phyloP scores from a whole-genome alignment of 345 rosid species.

The Mangifera indica region DNA sequence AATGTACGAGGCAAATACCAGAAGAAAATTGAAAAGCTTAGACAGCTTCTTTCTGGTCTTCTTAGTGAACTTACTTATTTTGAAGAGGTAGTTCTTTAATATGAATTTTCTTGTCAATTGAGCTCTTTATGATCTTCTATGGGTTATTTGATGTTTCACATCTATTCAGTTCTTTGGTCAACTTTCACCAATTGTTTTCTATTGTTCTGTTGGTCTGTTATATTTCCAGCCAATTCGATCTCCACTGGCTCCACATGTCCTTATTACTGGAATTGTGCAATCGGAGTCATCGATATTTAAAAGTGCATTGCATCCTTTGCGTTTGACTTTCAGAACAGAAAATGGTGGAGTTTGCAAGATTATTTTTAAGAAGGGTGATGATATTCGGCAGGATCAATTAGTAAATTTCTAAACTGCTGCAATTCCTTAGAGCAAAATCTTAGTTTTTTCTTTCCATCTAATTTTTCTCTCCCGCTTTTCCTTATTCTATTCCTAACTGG shows the following conservation, averaged over 20 bases:
- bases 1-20: constrained; percentile 97
- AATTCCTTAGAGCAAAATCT: constrained; percentile 18
- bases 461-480: neutral
- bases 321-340: constrained; percentile 77
- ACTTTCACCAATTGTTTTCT: constrained; percentile 12
- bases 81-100: constrained; percentile 67
- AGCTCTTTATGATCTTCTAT: constrained; percentile 19
- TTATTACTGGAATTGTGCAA: constrained; percentile 84
- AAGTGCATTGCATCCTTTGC: constrained; percentile 89
- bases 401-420: constrained; percentile 34
- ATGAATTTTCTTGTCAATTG: constrained; percentile 15
- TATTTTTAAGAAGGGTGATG: constrained; percentile 98
- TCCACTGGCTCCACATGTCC: constrained; percentile 74
- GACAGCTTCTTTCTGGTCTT: constrained; percentile 94
- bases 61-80: constrained; percentile 96
- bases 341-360: constrained; percentile 75
- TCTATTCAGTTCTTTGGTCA: constrained; percentile 4
- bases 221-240: constrained; percentile 83
- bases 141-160: constrained; percentile 9
- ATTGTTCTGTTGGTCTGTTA: constrained; percentile 18
- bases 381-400: constrained; percentile 97
- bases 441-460: neutral
- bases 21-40: constrained; percentile 94
- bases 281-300: constrained; percentile 94
- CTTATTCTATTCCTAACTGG: neutral